Evolutionary conservation across 2,329 filamentous ascomycete species (phyloP).

Genomic region (Sporothrix humicola): DNA sequence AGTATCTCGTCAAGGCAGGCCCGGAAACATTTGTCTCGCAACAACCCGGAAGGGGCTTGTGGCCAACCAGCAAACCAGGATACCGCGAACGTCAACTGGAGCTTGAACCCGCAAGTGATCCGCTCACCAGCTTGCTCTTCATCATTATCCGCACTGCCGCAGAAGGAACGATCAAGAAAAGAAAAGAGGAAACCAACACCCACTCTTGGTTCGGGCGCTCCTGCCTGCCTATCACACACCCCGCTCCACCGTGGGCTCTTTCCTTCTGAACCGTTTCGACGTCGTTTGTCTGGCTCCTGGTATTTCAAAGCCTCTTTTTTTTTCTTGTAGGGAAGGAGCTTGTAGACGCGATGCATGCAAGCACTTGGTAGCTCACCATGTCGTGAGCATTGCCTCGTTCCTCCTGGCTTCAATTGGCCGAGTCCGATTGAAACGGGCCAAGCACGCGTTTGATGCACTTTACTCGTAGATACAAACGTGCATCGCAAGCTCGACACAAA

Average conservation of each 20-base stretch:
- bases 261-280: too few relatives aligned
- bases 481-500: background rate
- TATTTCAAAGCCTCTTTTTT: background rate
- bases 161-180: conserved; percentile 21
- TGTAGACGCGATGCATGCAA: conserved; percentile 23
- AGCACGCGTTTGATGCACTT: conserved; percentile 17
- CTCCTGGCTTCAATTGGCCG: background rate
- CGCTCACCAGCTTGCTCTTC: conserved; percentile 9
- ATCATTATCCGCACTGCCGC: conserved; percentile 1
- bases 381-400: conserved; percentile 18
- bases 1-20: background rate
- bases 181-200: background rate
- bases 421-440: background rate
- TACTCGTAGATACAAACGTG: background rate
- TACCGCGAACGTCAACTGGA: background rate
- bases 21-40: background rate
- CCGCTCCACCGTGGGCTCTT: conserved; percentile 17
- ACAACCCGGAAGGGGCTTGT: background rate
- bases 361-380: conserved; percentile 3
- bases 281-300: too few relatives aligned
- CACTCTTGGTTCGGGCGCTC: conserved; percentile 21
- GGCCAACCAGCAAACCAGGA: conserved; percentile 29
- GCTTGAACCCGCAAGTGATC: conserved; percentile 2
- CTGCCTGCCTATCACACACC: conserved; percentile 26
- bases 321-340: conserved; percentile 20